Evolutionary conservation across 306 rosid genomes (phyloP), one percentile per base, ranked within the genome.

Genomic region (Nissolia schottii): DNA sequence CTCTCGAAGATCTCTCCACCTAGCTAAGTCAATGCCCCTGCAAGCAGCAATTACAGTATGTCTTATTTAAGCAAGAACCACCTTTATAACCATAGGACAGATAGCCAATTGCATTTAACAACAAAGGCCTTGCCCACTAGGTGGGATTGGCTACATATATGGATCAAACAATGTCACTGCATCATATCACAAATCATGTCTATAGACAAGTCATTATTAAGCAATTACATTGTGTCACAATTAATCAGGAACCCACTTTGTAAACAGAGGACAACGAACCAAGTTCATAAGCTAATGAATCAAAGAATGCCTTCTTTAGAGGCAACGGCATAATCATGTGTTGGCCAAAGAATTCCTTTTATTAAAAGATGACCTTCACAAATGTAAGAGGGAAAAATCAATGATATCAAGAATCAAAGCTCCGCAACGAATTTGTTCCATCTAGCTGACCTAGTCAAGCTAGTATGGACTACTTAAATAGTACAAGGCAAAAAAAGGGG

Each of bases 141-240:
- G n/a, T n/a, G n/a, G n/a, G n/a, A n/a, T n/a, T n/a, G n/a, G n/a
- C n/a, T n/a, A n/a, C n/a, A n/a, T n/a, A n/a, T n/a, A n/a, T n/a
- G n/a, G n/a, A n/a, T n/a, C n/a, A n/a, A n/a, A n/a, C 94, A 74
- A 90, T 62, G 75, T 93, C 93, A 83, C 98, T 93, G 84, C 77
- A 75, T n/a, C n/a, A n/a, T n/a, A n/a, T n/a, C n/a, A n/a, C n/a
- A n/a, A n/a, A n/a, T n/a, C n/a, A n/a, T n/a, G n/a, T n/a, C n/a
- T n/a, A n/a, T n/a, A n/a, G n/a, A n/a, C n/a, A n/a, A n/a, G n/a
- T n/a, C n/a, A n/a, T n/a, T n/a, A n/a, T n/a, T n/a, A 59, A 80
- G 50, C 49, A 74, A 77, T 16, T 24, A 55, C 27, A 41, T 68
- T 67, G 54, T 23, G 49, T 38, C 59, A 57, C 50, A 74, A 35